Evolutionary conservation across 768 basidiomycete species (phyloP), one percentile per base, ranked within the genome.

Genomic region (Xerocomellus intermedius): DNA sequence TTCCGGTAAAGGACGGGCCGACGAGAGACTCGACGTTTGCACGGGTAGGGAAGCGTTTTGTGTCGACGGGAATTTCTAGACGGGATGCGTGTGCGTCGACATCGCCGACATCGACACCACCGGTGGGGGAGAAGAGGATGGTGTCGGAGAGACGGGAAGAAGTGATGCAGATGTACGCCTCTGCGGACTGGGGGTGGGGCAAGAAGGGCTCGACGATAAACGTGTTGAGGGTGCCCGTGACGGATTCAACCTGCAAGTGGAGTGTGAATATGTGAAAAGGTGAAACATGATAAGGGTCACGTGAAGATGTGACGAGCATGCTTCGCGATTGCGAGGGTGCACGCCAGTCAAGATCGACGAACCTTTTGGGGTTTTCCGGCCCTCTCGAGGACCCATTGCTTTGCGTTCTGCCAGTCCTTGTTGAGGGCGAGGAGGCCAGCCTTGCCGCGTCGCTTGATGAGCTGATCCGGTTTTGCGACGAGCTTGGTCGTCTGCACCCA

Each of bases 121-220:
- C 97, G 69, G 98, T 94, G 73, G 97, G 94, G 32, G 94, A 97
- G 83, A 98, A 99, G 70, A 98, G 91, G 72, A 99, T 98, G 48
- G 86, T 82, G 69, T 99, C 97, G 53, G 91, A 94, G 68, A 96
- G 89, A 59, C 97, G 91, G 24, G 82, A 86, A 16, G 96, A 98
- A 75, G 86, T 98, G 75, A 99, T 90, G 77, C 96, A 98, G 69
- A 99, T 90, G 73, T 98, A 99, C 78, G 92, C 98, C 73, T 98
- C 97, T 55, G 94, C 89, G 69, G 94, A 81, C 49, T 91, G 84
- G 3, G 92, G 87, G 69, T 98, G 96, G 45, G 96, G 96, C 50
- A 95, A 80, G 86, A 99, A 97, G n/a, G 96, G 96, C 75, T 99
- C 96, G 61, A 98, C 82, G 74, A 99, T 98, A 77, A 99, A 98